Base-by-base conservation (phyloP, 2,329 filamentous ascomycete species). In the Ambrosiella cleistominuta region DNA sequence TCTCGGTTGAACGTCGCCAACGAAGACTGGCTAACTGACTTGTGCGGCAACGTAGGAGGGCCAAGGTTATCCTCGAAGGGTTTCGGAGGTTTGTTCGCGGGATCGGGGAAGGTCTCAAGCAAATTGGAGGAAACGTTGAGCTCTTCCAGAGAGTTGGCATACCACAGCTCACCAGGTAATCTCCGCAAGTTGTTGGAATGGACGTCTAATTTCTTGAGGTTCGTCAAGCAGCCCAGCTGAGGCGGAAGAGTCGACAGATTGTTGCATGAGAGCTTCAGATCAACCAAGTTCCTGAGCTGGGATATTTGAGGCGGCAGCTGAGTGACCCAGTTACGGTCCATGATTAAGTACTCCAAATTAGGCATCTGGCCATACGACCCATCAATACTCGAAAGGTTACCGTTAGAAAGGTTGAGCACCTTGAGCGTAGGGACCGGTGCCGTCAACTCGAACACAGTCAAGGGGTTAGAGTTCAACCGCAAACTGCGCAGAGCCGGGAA, bases 61-160 rank as follows among this genome's bases (percentile, higher is more conserved):
- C 35, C 38, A 9, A 19, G 8, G 6, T 40, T 42, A 37, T 82
- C 79, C 74, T 75, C 2, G 79, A 60, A 78, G 8, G 77, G 69
- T 55, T 85, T 81, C 15, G 82, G 79, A 52, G 81, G 73, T 53
- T 87, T 81, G 7, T 85, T 85, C 1, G 83, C 78, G 19, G 88
- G 88, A 67, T 95, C 96, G 0, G 93, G 93, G 66, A 98, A 97
- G 45, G 80, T 82, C 55, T 90, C 85, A 17, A 98, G 75, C 6
- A 97, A 84, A 64, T 98, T 98, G 9, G 93, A 96, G 0, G 91
- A 97, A 11, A 95, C 83, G 65, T 98, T 98, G 60, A 98, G 78
- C 0, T 85, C 91, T 69, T 97, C 90, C 57, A 98, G 71, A 66
- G 85, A 89, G 64, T 85, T 84, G 56, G 91, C 91, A 75, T 88